A percentile compares a stretch with the other conserved stretches of the same genome.
phyloP scores from a whole-genome alignment of 371 early-diverging fungal species.

The Neoconidiobolus thromboides region DNA sequence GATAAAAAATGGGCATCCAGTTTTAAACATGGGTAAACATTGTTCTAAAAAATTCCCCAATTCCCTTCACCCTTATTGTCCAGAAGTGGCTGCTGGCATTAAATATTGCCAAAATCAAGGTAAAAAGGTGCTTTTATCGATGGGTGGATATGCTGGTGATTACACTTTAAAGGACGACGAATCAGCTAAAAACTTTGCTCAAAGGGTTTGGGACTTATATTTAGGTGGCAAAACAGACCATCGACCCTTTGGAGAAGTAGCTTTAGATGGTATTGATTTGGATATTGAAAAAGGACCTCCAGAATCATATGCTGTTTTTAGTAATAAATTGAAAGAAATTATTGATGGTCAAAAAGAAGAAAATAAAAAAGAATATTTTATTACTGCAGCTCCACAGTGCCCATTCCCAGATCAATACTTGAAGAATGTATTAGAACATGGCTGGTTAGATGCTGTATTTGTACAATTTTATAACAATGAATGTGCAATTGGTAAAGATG shows the following conservation, averaged over 20 bases:
- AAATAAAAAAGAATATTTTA: slow-evolving; percentile 25
- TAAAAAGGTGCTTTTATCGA: slow-evolving; percentile 33
- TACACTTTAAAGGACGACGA: slow-evolving; percentile 29
- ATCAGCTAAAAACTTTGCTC: slow-evolving; percentile 28
- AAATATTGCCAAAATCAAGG: slow-evolving; percentile 40
- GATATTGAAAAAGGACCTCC: slow-evolving; percentile 44
- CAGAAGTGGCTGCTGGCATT: slow-evolving; percentile 34
- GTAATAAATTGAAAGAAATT: slow-evolving; percentile 23
- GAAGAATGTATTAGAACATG: slow-evolving; percentile 10
- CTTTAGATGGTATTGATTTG: slow-evolving; percentile 46
- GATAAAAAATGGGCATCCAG: slow-evolving; percentile 16
- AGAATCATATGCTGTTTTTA: slow-evolving; percentile 25
- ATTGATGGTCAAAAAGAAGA: slow-evolving; percentile 13
- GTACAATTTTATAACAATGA: slow-evolving; percentile 58
- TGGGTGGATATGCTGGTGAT: slow-evolving; percentile 50
- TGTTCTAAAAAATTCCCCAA: slow-evolving; percentile 27
- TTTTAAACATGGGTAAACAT: slow-evolving; percentile 35
- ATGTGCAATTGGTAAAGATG: slow-evolving; percentile 19
- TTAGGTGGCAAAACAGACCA: slow-evolving; percentile 22
- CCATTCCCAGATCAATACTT: slow-evolving; percentile 30
- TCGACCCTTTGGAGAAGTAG: slow-evolving; percentile 39
- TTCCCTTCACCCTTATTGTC: slow-evolving; percentile 28
- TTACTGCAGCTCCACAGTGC: slow-evolving; percentile 56
- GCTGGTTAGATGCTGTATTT: slow-evolving; percentile 23
- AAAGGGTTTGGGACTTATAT: slow-evolving; percentile 39